phyloP scores from a whole-genome alignment of 2,329 filamentous ascomycete species.

The Cladosporium sp. region DNA sequence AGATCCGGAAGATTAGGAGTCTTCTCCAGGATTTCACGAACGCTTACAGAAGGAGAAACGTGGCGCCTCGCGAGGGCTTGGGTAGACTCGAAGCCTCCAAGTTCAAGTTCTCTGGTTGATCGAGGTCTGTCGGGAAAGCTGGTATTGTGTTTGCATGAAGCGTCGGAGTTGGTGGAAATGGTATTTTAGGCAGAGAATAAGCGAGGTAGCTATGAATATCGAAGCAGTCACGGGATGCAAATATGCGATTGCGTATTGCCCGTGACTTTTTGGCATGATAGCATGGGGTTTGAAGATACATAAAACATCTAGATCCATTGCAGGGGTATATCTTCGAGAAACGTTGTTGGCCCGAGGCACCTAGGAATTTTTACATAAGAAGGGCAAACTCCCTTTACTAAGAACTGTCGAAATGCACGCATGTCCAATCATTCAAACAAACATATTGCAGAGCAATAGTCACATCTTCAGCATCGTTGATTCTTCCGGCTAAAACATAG shows the following conservation, averaged over 20 bases:
- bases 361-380: too few species aligned
- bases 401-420: too few species aligned
- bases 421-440: too few species aligned
- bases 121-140: neutral
- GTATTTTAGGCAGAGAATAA: neutral
- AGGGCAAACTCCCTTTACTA: too few species aligned
- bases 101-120: conserved; percentile 64
- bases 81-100: conserved; percentile 80
- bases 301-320: neutral
- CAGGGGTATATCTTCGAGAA: neutral
- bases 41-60: conserved; percentile 85
- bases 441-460: too few species aligned
- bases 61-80: conserved; percentile 89
- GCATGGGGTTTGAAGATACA: neutral
- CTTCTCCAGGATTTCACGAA: conserved; percentile 96
- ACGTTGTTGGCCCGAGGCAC: too few species aligned
- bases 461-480: too few species aligned
- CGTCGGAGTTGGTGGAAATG: conserved; percentile 2
- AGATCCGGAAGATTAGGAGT: conserved; percentile 74
- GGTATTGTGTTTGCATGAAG: neutral
- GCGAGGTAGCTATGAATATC: neutral
- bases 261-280: neutral
- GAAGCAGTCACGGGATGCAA: neutral
- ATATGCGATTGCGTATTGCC: neutral
- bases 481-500: too few species aligned